phyloP scores from a whole-genome alignment of 352 stramenopile species.

The Globisporangium rhizosaccharum region DNA sequence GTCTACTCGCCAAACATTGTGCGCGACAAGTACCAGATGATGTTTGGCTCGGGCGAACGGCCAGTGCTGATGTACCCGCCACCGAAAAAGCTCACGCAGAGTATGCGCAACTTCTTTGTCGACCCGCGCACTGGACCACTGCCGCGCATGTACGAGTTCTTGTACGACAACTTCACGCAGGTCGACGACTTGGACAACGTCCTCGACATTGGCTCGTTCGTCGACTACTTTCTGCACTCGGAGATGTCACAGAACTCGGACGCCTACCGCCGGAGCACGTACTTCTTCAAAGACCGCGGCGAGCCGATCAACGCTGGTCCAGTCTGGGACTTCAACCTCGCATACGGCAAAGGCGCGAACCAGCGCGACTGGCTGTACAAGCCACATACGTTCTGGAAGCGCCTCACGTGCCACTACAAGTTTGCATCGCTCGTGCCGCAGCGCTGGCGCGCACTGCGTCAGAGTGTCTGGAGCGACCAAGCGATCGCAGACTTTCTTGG shows the following conservation, averaged over 20 bases:
- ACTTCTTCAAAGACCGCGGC: conserved; percentile 68
- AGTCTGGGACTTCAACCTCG: conserved; percentile 70
- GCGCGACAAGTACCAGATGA: conserved; percentile 42
- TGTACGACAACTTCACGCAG: conserved; percentile 62
- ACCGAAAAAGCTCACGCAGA: conserved; percentile 30
- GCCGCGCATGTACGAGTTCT: conserved; percentile 45
- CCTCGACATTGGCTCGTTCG: conserved; percentile 63
- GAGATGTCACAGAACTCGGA: conserved; percentile 60
- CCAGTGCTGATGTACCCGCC: conserved; percentile 41
- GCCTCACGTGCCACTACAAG: conserved; percentile 65
- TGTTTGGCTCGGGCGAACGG: conserved; percentile 51
- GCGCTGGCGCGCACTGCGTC: conserved; percentile 43
- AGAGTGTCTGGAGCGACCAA: conserved; percentile 43
- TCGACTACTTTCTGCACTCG: conserved; percentile 67
- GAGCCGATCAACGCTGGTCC: conserved; percentile 62
- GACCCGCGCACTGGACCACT: conserved; percentile 40
- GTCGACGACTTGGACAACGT: conserved; percentile 40
- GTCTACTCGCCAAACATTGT: conserved; percentile 47
- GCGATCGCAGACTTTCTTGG: conserved; percentile 42
- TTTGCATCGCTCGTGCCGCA: conserved; percentile 53
- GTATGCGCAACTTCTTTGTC: conserved; percentile 63
- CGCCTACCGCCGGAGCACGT: conserved; percentile 53
- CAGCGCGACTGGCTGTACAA: conserved; percentile 54
- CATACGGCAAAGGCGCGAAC: conserved; percentile 35
- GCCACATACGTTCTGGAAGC: conserved; percentile 52